These are phyloP conservation scores for Magnolia changhungtana DNA, from an alignment of 164 flowering plant species.

Conservation along the genomic window DNA sequence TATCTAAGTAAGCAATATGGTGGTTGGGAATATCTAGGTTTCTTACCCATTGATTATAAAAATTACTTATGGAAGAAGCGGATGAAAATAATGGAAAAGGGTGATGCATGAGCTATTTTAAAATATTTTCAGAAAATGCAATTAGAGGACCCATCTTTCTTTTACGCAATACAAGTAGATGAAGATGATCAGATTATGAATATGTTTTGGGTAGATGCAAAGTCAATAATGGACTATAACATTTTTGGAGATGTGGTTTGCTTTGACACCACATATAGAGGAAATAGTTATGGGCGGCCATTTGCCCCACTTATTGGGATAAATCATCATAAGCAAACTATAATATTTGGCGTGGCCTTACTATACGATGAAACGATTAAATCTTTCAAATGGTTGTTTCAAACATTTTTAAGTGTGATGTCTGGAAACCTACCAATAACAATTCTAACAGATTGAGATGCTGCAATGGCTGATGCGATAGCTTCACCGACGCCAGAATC, in stretches of 20 bases:
- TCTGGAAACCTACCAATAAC: conserved; percentile 13
- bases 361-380: conserved; percentile 14
- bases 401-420: conserved; percentile 18
- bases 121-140: conserved; percentile 9
- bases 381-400: conserved; percentile 19
- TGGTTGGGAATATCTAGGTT: too few relatives aligned
- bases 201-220: conserved; percentile 23
- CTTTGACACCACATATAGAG: conserved; percentile 16
- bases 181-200: conserved; percentile 10
- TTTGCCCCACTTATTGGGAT: conserved; percentile 21
- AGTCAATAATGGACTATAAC: conserved; percentile 10
- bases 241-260: conserved; percentile 22
- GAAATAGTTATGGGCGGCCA: conserved; percentile 10
- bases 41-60: background rate
- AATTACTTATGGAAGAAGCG: background rate
- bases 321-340: conserved; percentile 20
- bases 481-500: too few relatives aligned
- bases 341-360: conserved; percentile 18
- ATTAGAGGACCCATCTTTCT: conserved; percentile 12
- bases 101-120: background rate
- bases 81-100: background rate
- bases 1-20: too few relatives aligned
- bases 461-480: too few relatives aligned
- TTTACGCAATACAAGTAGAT: conserved; percentile 18
- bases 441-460: conserved; percentile 14